phyloP scores from a whole-genome alignment of 495 filamentous ascomycete genomes.

The Xylaria cubensis region DNA sequence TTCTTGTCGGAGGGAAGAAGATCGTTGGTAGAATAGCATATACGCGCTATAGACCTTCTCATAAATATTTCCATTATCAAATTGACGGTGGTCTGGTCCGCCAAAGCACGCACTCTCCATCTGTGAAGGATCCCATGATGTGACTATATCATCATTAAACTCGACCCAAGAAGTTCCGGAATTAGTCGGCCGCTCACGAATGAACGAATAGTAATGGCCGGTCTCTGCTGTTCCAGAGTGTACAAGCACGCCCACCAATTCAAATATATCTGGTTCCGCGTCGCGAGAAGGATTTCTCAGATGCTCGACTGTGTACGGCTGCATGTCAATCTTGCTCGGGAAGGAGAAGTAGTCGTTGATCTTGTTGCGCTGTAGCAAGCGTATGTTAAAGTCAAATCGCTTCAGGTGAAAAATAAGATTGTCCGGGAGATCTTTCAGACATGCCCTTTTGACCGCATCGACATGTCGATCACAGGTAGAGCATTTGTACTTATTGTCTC shows the following conservation, averaged over 20 bases:
- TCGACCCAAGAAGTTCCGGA: conserved; percentile 74
- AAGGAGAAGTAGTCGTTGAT: conserved; percentile 97
- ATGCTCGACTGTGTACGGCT: conserved; percentile 84
- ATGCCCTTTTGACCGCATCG: conserved; percentile 92
- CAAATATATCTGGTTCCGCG: conserved; percentile 74
- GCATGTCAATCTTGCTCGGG: conserved; percentile 84
- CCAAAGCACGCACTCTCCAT: conserved; percentile 84
- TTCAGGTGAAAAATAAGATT: conserved; percentile 97
- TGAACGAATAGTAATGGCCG: conserved; percentile 97
- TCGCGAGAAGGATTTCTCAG: conserved; percentile 68
- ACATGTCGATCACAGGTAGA: conserved; percentile 89
- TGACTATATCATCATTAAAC: conserved; percentile 90
- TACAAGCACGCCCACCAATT: conserved; percentile 90
- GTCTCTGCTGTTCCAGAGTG: conserved; percentile 93
- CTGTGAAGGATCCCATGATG: conserved; percentile 70
- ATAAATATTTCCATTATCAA: conserved; percentile 52
- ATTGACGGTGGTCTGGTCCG: conserved; percentile 65
- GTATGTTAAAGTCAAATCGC: conserved; percentile 93
- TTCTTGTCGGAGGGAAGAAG: conserved; percentile 64
- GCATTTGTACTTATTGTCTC: conserved; percentile 98
- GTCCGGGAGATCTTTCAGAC: conserved; percentile 91
- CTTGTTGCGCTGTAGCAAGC: conserved; percentile 83
- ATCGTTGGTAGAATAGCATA: conserved; percentile 96
- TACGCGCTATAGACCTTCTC: conserved; percentile 88
- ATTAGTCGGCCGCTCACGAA: conserved; percentile 75